These are phyloP conservation scores for Saussurea involucrata DNA, from an alignment of 129 eudicot genomes.

Conservation along the genomic window DNA sequence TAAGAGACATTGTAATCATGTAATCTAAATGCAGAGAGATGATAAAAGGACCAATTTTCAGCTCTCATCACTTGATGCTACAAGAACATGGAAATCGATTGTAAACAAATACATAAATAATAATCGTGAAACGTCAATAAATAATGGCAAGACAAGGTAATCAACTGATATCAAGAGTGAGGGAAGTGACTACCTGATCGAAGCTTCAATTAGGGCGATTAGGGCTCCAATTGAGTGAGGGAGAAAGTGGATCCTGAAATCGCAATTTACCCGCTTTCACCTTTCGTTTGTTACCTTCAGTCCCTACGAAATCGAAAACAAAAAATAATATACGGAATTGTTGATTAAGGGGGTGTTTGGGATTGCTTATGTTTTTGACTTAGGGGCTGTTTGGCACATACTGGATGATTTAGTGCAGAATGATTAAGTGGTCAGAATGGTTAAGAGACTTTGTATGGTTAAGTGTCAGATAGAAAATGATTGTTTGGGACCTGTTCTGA, in stretches of 20 bases:
- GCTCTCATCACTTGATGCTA: neutral
- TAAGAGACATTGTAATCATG: neutral
- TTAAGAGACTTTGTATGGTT: too few relatives aligned
- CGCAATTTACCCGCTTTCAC: neutral
- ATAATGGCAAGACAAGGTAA: neutral
- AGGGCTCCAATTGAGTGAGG: slow-evolving; percentile 6
- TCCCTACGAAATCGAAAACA: too few relatives aligned
- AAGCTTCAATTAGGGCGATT: slow-evolving; percentile 9
- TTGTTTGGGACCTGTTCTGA: too few relatives aligned
- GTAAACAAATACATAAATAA: neutral
- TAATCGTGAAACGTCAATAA: neutral
- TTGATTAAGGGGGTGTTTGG: too few relatives aligned
- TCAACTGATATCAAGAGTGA: neutral
- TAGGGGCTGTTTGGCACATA: too few relatives aligned
- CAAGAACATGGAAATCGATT: neutral
- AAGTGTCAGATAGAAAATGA: too few relatives aligned
- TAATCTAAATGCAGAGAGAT: neutral
- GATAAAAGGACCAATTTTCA: slow-evolving; percentile 4
- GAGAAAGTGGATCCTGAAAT: neutral
- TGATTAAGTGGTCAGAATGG: too few relatives aligned
- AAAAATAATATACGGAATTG: too few relatives aligned
- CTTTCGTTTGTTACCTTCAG: too few relatives aligned
- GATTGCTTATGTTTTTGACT: too few relatives aligned
- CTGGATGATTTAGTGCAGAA: too few relatives aligned
- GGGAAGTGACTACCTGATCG: slow-evolving; percentile 17